Conservation (phyloP, 2,329 filamentous ascomycete genomes). For the Seiridium unicorne region DNA sequence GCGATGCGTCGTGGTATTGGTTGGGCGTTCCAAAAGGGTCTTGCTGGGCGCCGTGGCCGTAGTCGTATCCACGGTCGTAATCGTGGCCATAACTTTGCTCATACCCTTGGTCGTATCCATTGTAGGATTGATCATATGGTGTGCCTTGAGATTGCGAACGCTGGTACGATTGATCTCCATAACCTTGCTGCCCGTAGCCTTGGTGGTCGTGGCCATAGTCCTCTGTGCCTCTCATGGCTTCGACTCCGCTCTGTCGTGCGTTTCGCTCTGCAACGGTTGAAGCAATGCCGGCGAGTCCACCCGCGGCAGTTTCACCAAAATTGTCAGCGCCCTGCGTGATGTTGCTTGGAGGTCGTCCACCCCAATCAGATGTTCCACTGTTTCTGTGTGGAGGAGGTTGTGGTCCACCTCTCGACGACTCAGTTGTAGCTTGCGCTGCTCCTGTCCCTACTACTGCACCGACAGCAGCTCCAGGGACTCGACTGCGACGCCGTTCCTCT, state of each 20-base stretch:
- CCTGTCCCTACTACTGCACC: constrained; percentile 19
- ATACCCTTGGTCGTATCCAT: constrained; percentile 12
- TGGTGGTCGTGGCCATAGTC: constrained; percentile 20
- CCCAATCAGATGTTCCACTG: constrained; percentile 18
- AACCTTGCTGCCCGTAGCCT: constrained; percentile 13
- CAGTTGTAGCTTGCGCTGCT: constrained; percentile 16
- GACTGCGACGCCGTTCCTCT: constrained; percentile 31
- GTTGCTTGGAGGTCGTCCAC: constrained; percentile 31
- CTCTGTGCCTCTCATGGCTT: constrained; percentile 49
- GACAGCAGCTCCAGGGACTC: constrained; percentile 16
- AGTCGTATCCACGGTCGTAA: constrained; percentile 13
- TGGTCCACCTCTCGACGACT: constrained; percentile 20
- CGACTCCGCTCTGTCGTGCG: constrained; percentile 62
- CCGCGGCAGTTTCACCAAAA: constrained; percentile 59
- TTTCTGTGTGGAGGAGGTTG: constrained; percentile 25
- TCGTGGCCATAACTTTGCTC: constrained; percentile 5
- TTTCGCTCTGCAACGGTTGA: constrained; percentile 64
- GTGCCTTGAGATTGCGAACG: constrained; percentile 8
- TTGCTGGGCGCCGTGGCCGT: constrained; percentile 14
- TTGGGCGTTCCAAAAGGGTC: constrained; percentile 18
- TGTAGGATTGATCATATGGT: constrained; percentile 17
- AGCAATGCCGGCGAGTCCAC: constrained; percentile 68
- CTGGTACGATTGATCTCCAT: not conserved
- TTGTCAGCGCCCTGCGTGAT: constrained; percentile 67
- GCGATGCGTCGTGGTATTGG: constrained; percentile 34